Conservation (phyloP, 2,329 filamentous ascomycete species). For the Fusarium dimerum region DNA sequence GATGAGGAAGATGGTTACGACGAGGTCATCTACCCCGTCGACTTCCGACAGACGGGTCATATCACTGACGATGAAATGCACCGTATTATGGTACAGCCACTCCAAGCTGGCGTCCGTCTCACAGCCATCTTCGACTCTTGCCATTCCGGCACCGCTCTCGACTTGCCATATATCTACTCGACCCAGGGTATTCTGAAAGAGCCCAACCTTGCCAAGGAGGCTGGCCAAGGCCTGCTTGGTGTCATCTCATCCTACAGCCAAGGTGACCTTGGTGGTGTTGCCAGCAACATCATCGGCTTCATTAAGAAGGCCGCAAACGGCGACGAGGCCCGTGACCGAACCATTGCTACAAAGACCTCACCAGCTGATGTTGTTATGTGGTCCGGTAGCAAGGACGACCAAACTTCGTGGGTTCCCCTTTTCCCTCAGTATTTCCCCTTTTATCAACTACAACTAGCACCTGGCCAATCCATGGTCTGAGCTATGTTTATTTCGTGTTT, state of each 20-base stretch:
- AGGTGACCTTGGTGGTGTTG: constrained; percentile 82
- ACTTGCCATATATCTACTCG: constrained; percentile 69
- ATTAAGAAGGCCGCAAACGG: constrained; percentile 87
- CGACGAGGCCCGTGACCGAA: constrained; percentile 77
- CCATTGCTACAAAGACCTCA: constrained; percentile 86
- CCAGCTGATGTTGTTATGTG: constrained; percentile 97
- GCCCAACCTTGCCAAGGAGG: constrained; percentile 68
- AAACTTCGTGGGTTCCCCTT: constrained; percentile 74
- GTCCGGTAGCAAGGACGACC: constrained; percentile 93
- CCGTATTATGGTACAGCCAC: constrained; percentile 64
- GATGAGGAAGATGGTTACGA: constrained; percentile 83
- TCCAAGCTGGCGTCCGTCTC: constrained; percentile 57
- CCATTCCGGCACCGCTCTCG: constrained; percentile 66
- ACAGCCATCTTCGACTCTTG: constrained; percentile 68
- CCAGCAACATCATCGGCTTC: constrained; percentile 76
- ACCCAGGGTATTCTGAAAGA: constrained; percentile 69
- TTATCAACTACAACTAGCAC: constrained; percentile 16
- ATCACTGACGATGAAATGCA: constrained; percentile 86
- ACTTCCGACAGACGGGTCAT: constrained; percentile 77
- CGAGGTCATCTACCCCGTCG: constrained; percentile 82
- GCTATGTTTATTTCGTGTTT: constrained; percentile 5
- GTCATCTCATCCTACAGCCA: constrained; percentile 60
- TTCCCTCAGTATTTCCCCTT: constrained; percentile 22
- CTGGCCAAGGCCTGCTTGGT: constrained; percentile 62
- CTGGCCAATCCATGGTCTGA: constrained; percentile 11